A percentile compares a stretch with the other conserved stretches of the same genome.
These are phyloP conservation scores for Hapsidospora chrysogenum DNA, from an alignment of 495 filamentous ascomycete species.

Conservation along the genomic window DNA sequence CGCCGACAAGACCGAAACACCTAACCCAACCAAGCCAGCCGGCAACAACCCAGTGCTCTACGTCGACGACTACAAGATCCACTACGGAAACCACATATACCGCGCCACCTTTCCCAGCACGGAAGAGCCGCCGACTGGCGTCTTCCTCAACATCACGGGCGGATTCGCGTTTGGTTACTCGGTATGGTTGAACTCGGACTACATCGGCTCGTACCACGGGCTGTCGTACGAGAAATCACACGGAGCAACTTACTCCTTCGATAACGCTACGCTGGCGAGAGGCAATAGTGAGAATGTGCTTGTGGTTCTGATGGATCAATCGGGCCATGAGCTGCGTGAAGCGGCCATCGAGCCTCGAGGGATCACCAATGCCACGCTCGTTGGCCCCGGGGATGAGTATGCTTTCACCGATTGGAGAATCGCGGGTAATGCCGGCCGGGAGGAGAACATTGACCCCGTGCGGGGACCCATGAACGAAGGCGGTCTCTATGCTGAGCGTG, in stretches of 20 bases:
- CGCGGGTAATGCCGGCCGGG: slow-evolving; percentile 53
- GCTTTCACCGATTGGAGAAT: slow-evolving; percentile 59
- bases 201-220: slow-evolving; percentile 40
- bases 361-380: slow-evolving; percentile 40
- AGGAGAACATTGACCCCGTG: slow-evolving; percentile 39
- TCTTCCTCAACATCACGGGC: slow-evolving; percentile 34
- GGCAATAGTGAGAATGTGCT: slow-evolving; percentile 39
- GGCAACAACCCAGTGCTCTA: no score
- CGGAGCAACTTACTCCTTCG: slow-evolving; percentile 34
- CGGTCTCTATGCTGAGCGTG: slow-evolving; percentile 46
- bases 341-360: slow-evolving; percentile 38
- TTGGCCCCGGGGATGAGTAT: slow-evolving; percentile 19
- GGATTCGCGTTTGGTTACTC: slow-evolving; percentile 43
- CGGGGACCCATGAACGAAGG: slow-evolving; percentile 58
- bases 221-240: slow-evolving; percentile 9
- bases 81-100: slow-evolving; percentile 47
- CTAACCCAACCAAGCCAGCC: no score
- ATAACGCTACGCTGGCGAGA: slow-evolving; percentile 21
- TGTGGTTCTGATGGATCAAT: slow-evolving; percentile 51
- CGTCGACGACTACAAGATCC: slow-evolving; percentile 52
- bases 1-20: no score
- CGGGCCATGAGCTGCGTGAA: slow-evolving; percentile 52
- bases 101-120: slow-evolving; percentile 27
- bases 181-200: slow-evolving; percentile 37
- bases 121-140: slow-evolving; percentile 28